Percentiles rank a stretch among this genome's conserved stretches.
phyloP scores from a whole-genome alignment of 2,329 filamentous ascomycete species.

The Fusarium sp. region DNA sequence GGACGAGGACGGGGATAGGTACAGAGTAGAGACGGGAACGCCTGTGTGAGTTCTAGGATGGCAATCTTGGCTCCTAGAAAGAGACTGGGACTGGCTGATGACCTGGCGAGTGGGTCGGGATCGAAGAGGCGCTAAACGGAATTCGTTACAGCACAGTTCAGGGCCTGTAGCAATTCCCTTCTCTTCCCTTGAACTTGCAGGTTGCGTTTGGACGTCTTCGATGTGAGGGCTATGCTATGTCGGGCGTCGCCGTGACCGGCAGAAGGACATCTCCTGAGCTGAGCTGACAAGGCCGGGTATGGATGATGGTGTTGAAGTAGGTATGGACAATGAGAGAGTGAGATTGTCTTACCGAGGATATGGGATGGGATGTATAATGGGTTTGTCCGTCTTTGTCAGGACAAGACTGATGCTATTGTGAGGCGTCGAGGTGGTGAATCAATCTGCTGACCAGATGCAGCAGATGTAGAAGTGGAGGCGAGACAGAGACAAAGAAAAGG shows the following conservation, averaged over 20 bases:
- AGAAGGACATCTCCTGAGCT: conserved; percentile 14
- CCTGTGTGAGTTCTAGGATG: conserved; percentile 34
- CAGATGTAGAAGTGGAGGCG: conserved; percentile 24
- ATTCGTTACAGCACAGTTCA: conserved; percentile 42
- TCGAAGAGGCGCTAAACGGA: conserved; percentile 44
- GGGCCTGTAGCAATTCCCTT: conserved; percentile 24
- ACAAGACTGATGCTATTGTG: conserved; percentile 5
- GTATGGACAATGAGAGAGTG: conserved; percentile 5
- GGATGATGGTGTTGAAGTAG: background rate
- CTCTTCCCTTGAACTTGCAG: background rate
- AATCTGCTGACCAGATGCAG: conserved; percentile 17
- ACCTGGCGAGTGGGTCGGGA: conserved; percentile 41
- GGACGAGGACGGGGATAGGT: conserved; percentile 24
- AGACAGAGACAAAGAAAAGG: conserved; percentile 16
- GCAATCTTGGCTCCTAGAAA: conserved; percentile 33
- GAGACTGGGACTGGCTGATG: conserved; percentile 34
- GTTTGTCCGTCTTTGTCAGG: conserved; percentile 23
- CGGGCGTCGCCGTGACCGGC: conserved; percentile 27
- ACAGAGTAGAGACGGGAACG: conserved; percentile 29
- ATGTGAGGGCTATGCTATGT: conserved; percentile 20
- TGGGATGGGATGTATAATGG: conserved; percentile 16
- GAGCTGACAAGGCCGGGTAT: conserved; percentile 14
- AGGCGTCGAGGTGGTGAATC: conserved; percentile 20
- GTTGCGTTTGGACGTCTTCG: conserved; percentile 4
- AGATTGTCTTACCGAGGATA: conserved; percentile 29